Percentiles rank a stretch among this genome's conserved stretches.
phyloP scores from a whole-genome alignment of 163 green algal species.

The Scenedesmus sp. region DNA sequence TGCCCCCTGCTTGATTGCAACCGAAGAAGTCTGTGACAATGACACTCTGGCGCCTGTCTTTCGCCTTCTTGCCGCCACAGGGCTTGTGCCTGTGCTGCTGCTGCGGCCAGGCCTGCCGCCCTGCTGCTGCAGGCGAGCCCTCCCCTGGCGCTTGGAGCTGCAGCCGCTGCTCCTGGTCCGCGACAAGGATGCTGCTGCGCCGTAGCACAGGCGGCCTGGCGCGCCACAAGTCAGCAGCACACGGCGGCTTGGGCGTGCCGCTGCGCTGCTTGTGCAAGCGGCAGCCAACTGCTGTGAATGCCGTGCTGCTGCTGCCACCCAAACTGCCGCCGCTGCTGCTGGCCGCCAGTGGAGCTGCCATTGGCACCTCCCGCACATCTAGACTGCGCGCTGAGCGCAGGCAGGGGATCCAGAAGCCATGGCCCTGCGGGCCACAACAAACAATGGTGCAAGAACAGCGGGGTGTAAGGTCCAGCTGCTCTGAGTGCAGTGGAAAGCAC shows the following conservation, averaged over 20 bases:
- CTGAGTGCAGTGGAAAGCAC: too few relatives aligned
- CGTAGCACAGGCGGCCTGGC: not conserved
- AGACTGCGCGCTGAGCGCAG: not conserved
- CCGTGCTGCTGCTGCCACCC: not conserved
- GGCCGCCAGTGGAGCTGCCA: not conserved
- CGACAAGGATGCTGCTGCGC: conserved; percentile 1
- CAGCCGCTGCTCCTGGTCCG: not conserved
- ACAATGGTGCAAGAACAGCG: not conserved
- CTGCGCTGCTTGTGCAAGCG: not conserved
- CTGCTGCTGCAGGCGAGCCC: not conserved
- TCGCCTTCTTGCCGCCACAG: too few relatives aligned
- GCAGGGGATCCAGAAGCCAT: not conserved
- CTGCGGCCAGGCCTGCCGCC: not conserved
- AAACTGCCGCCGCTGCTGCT: not conserved
- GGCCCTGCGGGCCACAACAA: not conserved
- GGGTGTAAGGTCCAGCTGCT: not conserved
- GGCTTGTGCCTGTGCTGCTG: not conserved
- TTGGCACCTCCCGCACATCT: not conserved
- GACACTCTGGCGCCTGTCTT: not conserved
- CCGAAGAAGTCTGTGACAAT: not conserved
- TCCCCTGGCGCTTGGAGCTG: not conserved
- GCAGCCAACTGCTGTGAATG: not conserved
- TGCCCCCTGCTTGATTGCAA: not conserved
- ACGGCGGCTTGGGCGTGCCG: not conserved
- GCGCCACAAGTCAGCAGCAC: not conserved